Evolutionary conservation across 306 rosid species (phyloP).

Genomic region (Inga laurina): DNA sequence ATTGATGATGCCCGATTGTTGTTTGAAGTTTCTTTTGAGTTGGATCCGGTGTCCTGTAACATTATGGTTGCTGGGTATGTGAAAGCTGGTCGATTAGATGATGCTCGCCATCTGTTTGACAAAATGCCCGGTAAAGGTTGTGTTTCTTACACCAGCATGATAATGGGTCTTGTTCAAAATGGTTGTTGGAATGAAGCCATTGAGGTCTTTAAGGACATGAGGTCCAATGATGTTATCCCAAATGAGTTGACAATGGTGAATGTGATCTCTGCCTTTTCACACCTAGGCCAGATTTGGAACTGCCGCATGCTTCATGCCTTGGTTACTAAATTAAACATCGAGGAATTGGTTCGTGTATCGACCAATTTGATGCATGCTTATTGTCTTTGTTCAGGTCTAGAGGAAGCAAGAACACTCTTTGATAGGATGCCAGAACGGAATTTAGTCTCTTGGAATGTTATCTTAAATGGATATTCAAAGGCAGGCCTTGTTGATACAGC

Average conservation of each 20-base stretch:
- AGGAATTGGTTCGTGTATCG: constrained; percentile 56
- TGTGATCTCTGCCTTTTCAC: constrained; percentile 64
- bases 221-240: constrained; percentile 54
- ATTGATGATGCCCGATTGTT: constrained; percentile 50
- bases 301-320: constrained; percentile 68
- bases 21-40: constrained; percentile 44
- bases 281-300: constrained; percentile 60
- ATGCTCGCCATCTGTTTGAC: constrained; percentile 72
- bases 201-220: constrained; percentile 76
- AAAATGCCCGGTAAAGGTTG: constrained; percentile 64
- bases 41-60: constrained; percentile 78
- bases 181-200: constrained; percentile 62
- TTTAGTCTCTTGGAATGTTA: constrained; percentile 81
- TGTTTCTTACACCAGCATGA: constrained; percentile 86
- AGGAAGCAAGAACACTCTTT: constrained; percentile 68
- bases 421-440: constrained; percentile 67
- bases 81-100: constrained; percentile 53
- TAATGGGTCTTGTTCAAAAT: constrained; percentile 72
- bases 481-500: constrained; percentile 58
- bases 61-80: constrained; percentile 76
- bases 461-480: constrained; percentile 84
- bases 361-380: constrained; percentile 83
- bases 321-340: constrained; percentile 52
- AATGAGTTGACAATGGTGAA: constrained; percentile 71
- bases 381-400: constrained; percentile 59